Evolutionary conservation across 306 rosid species (phyloP), one percentile per base, ranked within the genome.

Genomic region (Comarum palustre): DNA sequence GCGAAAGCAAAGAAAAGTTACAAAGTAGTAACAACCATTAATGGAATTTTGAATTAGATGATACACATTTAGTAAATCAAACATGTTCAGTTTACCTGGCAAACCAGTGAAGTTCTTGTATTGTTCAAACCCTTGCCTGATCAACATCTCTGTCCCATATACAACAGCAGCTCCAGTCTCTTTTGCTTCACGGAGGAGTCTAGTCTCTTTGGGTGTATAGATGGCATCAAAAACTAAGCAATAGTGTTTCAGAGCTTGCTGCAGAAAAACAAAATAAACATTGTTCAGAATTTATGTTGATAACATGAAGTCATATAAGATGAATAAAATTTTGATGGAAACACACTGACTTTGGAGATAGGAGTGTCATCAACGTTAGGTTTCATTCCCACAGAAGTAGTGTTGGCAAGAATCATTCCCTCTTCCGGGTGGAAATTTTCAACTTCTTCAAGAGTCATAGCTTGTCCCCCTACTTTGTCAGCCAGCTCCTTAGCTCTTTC

Each of bases 171-270:
- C 85, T 24, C 89, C 85, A 1, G 78, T 75, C 61, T 77, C 83
- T 71, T 71, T 78, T 5, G 87, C 89, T 20, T 82, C 87, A 4
- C 71, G 41, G 70, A 82, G 81, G 19, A 80, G 80, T 65, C 77
- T 77, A 11, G 89, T 85, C 39, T 85, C 81, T 64, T 82, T 85
- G 5, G 89, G 87, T 15, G 85, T 85, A 75, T 85, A 85, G 15
- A 85, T 75, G 16, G 87, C 86, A 78, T 85, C 89, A 69, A 85
- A 85, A 54, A 85, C 89, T 24, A 85, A 51, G 71, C 85, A 77
- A 36, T 85, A 85, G 48, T 80, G 70, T 73, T 43, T 78, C 39
- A 85, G 74, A 64, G 83, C 78, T 46, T 82, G 64, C 89, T 85
- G 79, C 73, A 81, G 38, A 24, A 61, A 17, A 46, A 47, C 42